These are phyloP conservation scores for Malus sieversii DNA, from an alignment of 306 rosid genomes.

Conservation along the genomic window DNA sequence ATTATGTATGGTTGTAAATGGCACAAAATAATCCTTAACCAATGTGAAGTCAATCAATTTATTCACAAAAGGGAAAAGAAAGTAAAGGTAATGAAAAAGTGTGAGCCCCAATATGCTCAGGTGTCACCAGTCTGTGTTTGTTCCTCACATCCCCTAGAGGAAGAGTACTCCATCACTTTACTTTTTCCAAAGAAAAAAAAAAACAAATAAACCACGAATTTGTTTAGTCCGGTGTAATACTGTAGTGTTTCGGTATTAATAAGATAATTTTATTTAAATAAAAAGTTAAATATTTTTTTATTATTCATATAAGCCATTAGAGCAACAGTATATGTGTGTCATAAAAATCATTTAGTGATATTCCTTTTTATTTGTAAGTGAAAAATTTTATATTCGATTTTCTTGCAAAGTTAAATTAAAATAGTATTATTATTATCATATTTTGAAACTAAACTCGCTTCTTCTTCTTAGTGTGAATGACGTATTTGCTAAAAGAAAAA, in stretches of 20 bases:
- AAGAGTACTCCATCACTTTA: neutral
- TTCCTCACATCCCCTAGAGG: neutral
- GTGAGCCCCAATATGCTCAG: neutral
- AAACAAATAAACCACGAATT: conserved; percentile 2
- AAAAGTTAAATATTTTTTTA: too few species aligned
- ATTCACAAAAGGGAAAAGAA: neutral
- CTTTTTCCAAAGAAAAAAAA: neutral
- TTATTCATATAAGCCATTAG: too few species aligned
- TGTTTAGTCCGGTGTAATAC: neutral
- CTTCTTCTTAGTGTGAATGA: too few species aligned
- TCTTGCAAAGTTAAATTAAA: accelerated
- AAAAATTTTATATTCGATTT: too few species aligned
- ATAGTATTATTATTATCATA: accelerated
- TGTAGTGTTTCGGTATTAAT: too few species aligned
- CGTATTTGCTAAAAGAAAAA: too few species aligned
- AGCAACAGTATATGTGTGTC: too few species aligned
- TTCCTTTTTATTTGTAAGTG: too few species aligned
- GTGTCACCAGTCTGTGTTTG: neutral
- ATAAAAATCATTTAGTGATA: too few species aligned
- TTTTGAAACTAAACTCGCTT: too few species aligned
- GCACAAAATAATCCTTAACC: neutral
- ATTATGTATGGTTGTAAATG: neutral
- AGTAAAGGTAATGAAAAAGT: neutral
- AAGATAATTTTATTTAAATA: too few species aligned
- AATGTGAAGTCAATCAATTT: neutral